Base-by-base conservation (phyloP, 208 protist genomes). In the Leishmania arabica region DNA sequence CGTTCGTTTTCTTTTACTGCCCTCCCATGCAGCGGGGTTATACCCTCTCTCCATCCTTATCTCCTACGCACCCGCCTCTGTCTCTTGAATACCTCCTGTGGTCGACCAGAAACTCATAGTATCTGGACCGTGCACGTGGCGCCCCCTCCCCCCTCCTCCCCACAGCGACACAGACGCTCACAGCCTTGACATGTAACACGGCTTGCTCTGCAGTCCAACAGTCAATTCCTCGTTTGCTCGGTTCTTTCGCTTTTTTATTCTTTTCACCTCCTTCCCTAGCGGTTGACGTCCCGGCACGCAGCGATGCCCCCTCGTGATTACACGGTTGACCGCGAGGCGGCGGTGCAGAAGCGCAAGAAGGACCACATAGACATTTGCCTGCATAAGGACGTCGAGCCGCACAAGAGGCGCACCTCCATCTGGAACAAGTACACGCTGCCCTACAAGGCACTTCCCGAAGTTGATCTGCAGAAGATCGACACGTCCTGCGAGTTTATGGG, bases 291-390 rank as follows among this genome's bases (percentile, higher is more conserved):
- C 1, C 4, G 13, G 27, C 24, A 45, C 42, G 17, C 27, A 24
- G n/a, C 6, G n/a, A 75, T 75, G 70, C 0, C 47, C 27, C 58
- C 70, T 56, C 47, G 9, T 37, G 47, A 15, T 21, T 19, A 13
- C 5, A 31, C 27, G n/a, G 47, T 56, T 56, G 70, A 96, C 79
- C 93, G 94, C 65, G 95, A 97, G 75, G 86, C 91, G 1, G 86
- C 77, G 24, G 90, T 98, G 60, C 82, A 89, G 83, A 70, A 90
- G 78, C 90, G 95, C 47, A 98, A 98, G 82, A 93, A 95, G 82
- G 95, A 96, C 78, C 95, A 98, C 89, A 97, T 98, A 65, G 89
- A 96, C 53, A 98, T 98, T 73, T 98, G 95, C 80, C 83, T 96
- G 8, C 85, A 92, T 31, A 89, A 95, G 49, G 81, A 95, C 77